Evolutionary conservation across 139 green algal genomes (phyloP).

Genomic region (Diplosphaera chodatii): DNA sequence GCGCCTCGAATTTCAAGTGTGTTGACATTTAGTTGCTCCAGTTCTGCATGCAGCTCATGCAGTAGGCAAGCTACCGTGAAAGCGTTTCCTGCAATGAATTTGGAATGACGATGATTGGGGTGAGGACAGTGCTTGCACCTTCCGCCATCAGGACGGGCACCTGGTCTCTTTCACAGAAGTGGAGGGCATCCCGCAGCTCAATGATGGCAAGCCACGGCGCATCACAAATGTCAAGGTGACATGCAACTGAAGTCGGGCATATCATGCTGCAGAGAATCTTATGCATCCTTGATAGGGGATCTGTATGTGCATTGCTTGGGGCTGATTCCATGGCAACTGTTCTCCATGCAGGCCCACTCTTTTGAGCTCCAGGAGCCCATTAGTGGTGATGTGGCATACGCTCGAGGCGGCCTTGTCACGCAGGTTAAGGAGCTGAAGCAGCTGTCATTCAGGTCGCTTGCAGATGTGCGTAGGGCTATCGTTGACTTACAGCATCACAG

Average conservation of each 20-base stretch:
- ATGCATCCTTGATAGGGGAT: too few species aligned
- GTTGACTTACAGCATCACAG: too few species aligned
- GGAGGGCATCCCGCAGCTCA: conserved; percentile 82
- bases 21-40: too few species aligned
- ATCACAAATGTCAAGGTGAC: conserved; percentile 81
- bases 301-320: too few species aligned
- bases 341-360: conserved; percentile 61
- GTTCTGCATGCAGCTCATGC: too few species aligned
- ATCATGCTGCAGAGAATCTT: too few species aligned
- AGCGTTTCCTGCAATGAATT: too few species aligned
- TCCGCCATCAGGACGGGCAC: conserved; percentile 60
- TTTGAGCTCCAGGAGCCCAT: conserved; percentile 94
- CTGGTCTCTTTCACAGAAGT: conserved; percentile 88
- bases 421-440: conserved; percentile 87
- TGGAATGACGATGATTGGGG: too few species aligned
- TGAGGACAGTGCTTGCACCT: too few species aligned
- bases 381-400: conserved; percentile 36
- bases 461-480: too few species aligned
- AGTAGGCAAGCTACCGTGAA: too few species aligned
- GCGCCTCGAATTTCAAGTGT: conserved; percentile 89
- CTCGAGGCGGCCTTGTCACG: conserved; percentile 80
- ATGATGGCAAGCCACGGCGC: conserved; percentile 55
- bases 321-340: too few species aligned
- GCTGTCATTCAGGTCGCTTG: conserved; percentile 75
- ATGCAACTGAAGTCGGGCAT: not conserved